phyloP scores from a whole-genome alignment of 2,329 filamentous ascomycete species.

The Penicillium sp. region DNA sequence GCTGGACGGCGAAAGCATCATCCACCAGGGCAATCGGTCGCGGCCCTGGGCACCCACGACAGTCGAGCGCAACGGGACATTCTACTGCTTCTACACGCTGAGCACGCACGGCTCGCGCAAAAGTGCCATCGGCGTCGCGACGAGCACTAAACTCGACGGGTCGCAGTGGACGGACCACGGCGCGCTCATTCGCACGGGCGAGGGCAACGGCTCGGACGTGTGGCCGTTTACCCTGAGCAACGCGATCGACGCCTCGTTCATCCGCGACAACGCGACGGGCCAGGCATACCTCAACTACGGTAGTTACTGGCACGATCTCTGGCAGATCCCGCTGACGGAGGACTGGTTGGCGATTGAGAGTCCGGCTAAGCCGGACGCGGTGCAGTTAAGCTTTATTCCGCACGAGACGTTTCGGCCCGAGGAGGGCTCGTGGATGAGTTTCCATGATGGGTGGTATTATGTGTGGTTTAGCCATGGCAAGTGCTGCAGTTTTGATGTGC shows the following conservation, averaged over 20 bases:
- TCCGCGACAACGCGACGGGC: conserved; percentile 28
- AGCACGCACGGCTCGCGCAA: conserved; percentile 32
- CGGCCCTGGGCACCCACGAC: conserved; percentile 41
- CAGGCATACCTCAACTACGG: conserved; percentile 38
- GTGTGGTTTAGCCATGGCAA: conserved; percentile 43
- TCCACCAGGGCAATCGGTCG: conserved; percentile 33
- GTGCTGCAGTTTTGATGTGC: conserved; percentile 37
- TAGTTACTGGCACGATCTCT: conserved; percentile 41
- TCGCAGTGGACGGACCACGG: conserved; percentile 41
- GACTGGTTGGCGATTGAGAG: conserved; percentile 34
- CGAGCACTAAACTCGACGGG: conserved; percentile 26
- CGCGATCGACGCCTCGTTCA: conserved; percentile 40
- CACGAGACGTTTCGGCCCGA: conserved; percentile 24
- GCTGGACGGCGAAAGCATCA: conserved; percentile 31
- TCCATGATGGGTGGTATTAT: conserved; percentile 40
- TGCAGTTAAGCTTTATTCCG: conserved; percentile 33
- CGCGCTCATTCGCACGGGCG: conserved; percentile 35
- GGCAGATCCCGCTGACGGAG: conserved; percentile 36
- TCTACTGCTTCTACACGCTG: conserved; percentile 43
- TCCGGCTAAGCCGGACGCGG: conserved; percentile 24
- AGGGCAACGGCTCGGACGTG: conserved; percentile 25
- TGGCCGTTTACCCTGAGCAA: conserved; percentile 40
- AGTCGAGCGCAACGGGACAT: conserved; percentile 30
- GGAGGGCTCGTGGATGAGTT: conserved; percentile 43
- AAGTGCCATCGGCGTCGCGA: conserved; percentile 42